These are phyloP conservation scores for Sicyos baderoa DNA, from an alignment of 306 rosid genomes.

Conservation along the genomic window DNA sequence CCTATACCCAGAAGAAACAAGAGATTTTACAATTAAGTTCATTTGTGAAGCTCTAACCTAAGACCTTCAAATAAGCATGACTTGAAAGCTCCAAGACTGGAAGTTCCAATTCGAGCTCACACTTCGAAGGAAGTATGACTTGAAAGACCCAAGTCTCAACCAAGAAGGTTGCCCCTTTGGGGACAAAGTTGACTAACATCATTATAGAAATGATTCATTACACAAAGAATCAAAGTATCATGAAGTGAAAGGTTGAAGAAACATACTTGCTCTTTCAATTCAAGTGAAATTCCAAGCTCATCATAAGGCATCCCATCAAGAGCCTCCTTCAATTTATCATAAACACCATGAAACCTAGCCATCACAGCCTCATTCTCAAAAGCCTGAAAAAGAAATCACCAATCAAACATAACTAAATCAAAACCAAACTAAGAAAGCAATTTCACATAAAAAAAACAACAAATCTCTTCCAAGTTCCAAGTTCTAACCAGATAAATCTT, in stretches of 20 bases:
- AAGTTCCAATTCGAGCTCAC: no score
- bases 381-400: slow-evolving; percentile 30
- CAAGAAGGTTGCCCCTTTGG: no score
- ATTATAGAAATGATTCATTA: neutral
- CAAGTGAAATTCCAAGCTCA: slow-evolving; percentile 61
- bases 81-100: no score
- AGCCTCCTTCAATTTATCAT: slow-evolving; percentile 49
- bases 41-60: no score
- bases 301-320: slow-evolving; percentile 47
- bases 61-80: no score
- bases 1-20: no score
- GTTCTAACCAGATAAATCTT: slow-evolving; percentile 53
- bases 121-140: no score
- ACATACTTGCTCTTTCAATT: slow-evolving; percentile 64
- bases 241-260: neutral
- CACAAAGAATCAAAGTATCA: neutral
- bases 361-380: slow-evolving; percentile 60
- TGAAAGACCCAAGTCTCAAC: no score
- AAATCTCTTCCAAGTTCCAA: no score
- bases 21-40: no score
- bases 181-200: neutral
- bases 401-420: neutral
- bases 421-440: neutral
- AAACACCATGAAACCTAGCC: slow-evolving; percentile 47
- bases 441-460: neutral